These are phyloP conservation scores for Penicillium longicatenatum DNA, from an alignment of 495 filamentous ascomycete species.

Conservation along the genomic window DNA sequence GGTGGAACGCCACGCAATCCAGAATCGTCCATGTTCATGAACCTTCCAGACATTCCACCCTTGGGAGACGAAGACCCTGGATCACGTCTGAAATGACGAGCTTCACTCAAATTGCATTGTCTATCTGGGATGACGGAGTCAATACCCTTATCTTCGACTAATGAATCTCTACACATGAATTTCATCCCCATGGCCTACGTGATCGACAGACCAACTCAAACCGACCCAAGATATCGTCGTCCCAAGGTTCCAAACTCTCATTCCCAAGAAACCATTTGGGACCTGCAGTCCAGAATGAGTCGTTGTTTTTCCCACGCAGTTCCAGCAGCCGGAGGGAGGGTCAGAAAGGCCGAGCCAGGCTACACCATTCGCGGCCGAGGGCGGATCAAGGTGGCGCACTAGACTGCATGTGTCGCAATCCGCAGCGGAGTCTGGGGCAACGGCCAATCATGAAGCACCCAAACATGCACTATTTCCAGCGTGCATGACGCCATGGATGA, in stretches of 20 bases:
- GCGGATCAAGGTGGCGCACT: constrained; percentile 40
- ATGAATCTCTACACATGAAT: background rate
- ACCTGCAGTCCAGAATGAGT: constrained; percentile 17
- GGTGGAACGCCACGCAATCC: constrained; percentile 6
- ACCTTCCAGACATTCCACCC: constrained; percentile 34
- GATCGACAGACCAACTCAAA: constrained; percentile 4
- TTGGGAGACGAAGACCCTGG: background rate
- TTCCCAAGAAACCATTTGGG: constrained; percentile 7
- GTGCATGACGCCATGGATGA: constrained; percentile 43
- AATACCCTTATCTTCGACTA: constrained; percentile 5
- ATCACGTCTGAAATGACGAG: background rate
- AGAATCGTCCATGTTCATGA: constrained; percentile 24
- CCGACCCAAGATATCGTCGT: background rate
- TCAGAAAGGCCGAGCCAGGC: constrained; percentile 1
- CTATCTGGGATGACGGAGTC: constrained; percentile 9
- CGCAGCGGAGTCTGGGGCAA: constrained; percentile 31
- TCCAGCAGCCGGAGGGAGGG: constrained; percentile 6
- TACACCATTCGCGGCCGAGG: constrained; percentile 27
- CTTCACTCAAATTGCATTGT: constrained; percentile 11
- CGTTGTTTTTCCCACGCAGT: constrained; percentile 2
- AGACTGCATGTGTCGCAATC: constrained; percentile 29
- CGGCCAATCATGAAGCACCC: constrained; percentile 27
- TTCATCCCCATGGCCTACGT: background rate
- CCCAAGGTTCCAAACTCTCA: constrained; percentile 9
- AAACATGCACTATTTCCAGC: constrained; percentile 36